Conservation (phyloP, 306 rosid genomes). For the Citrullus colocynthis region DNA sequence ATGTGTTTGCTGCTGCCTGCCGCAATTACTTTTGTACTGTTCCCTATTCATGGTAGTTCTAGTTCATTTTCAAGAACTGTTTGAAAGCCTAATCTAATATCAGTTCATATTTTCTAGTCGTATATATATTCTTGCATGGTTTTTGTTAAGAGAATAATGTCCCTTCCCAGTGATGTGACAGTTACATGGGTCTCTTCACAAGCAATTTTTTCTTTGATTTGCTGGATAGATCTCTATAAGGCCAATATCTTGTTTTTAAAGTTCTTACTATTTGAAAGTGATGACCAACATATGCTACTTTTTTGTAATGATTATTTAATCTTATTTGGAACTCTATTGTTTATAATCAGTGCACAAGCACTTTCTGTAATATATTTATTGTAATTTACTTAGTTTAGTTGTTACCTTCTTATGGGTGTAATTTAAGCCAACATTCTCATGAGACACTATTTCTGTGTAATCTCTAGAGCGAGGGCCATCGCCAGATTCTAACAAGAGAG, state of each 20-base stretch:
- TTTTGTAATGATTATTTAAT: not conserved
- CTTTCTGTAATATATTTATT: not conserved
- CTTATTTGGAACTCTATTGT: not conserved
- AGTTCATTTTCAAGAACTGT: not conserved
- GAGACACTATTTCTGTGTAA: not conserved
- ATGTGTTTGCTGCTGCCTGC: not conserved
- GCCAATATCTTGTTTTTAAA: not conserved
- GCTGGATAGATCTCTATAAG: not conserved
- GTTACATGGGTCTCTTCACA: not conserved
- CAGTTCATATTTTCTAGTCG: not conserved
- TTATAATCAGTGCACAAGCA: not conserved
- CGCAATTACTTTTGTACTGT: not conserved
- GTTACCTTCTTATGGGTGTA: slow-evolving; percentile 5
- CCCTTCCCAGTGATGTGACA: not conserved
- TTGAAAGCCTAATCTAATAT: not conserved
- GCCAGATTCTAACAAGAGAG: slow-evolving; percentile 93
- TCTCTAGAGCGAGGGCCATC: slow-evolving; percentile 94
- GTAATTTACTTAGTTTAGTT: not conserved
- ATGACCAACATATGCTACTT: not conserved
- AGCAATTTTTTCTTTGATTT: not conserved
- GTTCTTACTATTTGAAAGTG: not conserved
- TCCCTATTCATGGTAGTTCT: not conserved
- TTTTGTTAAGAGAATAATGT: not conserved
- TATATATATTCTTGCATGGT: not conserved
- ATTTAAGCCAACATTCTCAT: slow-evolving; percentile 2